Evolutionary conservation across 208 protist genomes (phyloP).

Genomic region (Acanthamoeba castellanii): DNA sequence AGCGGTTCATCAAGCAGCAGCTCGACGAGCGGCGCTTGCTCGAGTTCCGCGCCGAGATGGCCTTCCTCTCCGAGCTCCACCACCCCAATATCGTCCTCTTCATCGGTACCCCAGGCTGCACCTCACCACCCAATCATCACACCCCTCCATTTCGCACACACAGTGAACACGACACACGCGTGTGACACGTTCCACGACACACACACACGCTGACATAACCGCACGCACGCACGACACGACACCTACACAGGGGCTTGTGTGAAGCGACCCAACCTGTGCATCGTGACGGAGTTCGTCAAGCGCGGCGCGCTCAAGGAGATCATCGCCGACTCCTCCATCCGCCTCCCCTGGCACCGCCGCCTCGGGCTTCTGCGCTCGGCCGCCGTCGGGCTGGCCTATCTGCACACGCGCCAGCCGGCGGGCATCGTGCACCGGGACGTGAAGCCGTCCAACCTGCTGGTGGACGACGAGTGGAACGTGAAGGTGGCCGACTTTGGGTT

Average conservation of each 20-base stretch:
- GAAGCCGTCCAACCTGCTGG: not conserved
- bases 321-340: not conserved
- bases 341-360: not conserved
- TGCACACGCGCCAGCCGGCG: not conserved
- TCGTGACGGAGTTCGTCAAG: conserved; percentile 32
- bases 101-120: not conserved
- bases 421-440: conserved; percentile 28
- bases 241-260: not conserved
- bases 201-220: no score
- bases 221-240: no score
- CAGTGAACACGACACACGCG: no score
- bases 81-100: conserved; percentile 27
- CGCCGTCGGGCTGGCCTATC: not conserved
- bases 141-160: no score
- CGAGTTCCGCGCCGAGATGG: conserved; percentile 28
- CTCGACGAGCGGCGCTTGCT: not conserved
- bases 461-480: conserved; percentile 12
- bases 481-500: conserved; percentile 52
- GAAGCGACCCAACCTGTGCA: conserved; percentile 10
- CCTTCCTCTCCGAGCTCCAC: not conserved
- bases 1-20: not conserved
- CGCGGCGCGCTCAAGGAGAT: not conserved
- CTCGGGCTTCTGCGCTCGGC: not conserved
- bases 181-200: no score
- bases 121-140: no score